These are phyloP conservation scores for Salix purpurea DNA, from an alignment of 345 rosid species.

Conservation along the genomic window DNA sequence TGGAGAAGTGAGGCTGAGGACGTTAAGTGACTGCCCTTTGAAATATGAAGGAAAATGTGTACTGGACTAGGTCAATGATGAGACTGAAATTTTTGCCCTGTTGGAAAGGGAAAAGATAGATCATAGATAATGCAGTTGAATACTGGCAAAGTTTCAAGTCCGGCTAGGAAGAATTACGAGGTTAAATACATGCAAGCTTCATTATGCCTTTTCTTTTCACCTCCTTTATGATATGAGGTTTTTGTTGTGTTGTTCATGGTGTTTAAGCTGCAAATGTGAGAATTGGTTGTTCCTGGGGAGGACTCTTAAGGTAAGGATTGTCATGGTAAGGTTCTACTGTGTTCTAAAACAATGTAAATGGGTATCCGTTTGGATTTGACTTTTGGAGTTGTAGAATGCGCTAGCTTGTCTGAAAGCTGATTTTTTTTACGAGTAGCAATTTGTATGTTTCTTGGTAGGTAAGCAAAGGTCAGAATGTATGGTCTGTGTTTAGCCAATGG, in stretches of 20 bases:
- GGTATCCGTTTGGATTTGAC: not conserved
- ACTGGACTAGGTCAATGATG: not conserved
- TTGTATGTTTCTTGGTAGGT: not conserved
- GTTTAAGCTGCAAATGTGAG: not conserved
- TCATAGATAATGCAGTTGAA: not conserved
- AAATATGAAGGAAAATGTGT: not conserved
- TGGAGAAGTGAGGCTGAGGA: not conserved
- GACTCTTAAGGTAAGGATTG: not conserved
- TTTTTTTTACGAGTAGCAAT: not conserved
- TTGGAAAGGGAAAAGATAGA: not conserved
- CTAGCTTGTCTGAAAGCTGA: not conserved
- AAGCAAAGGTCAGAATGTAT: not conserved
- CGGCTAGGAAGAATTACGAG: not conserved
- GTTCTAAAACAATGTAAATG: not conserved
- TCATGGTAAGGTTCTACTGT: not conserved
- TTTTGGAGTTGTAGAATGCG: not conserved
- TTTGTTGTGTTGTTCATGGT: not conserved
- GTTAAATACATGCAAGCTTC: too few relatives aligned
- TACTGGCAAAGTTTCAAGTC: not conserved
- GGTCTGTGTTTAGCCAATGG: not conserved
- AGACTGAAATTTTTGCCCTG: not conserved
- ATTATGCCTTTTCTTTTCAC: too few relatives aligned
- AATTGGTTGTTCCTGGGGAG: not conserved
- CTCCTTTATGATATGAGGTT: too few relatives aligned
- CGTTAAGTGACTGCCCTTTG: not conserved